Percentiles rank a stretch among this genome's conserved stretches.
Evolutionary conservation across 2,329 filamentous ascomycete species (phyloP).

Genomic region (Neofusicoccum parvum): DNA sequence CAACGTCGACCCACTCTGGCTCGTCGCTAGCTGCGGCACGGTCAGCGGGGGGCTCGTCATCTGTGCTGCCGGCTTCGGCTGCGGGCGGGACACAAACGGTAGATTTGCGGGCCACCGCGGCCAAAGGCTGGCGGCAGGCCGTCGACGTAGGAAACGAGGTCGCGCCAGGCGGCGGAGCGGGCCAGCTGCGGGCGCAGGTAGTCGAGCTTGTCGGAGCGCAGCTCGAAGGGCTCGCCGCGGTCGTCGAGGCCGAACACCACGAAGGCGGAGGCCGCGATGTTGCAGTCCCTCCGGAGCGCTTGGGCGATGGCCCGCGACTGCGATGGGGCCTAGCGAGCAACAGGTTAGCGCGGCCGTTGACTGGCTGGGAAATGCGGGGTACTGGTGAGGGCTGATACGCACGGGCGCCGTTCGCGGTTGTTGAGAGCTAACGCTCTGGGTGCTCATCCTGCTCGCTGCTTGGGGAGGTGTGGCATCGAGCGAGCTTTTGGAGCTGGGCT

Average conservation of each 20-base stretch:
- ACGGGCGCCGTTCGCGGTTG: constrained; percentile 16
- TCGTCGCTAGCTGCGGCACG: constrained; percentile 20
- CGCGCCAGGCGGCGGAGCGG: constrained; percentile 2
- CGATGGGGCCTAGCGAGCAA: constrained; percentile 16
- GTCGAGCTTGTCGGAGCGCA: constrained; percentile 12
- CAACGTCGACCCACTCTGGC: constrained; percentile 16
- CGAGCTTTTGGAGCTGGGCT: constrained; percentile 11
- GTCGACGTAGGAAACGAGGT: constrained; percentile 3
- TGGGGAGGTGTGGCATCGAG: constrained; percentile 18
- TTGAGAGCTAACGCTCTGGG: constrained; percentile 18
- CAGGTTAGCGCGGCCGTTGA: constrained; percentile 21
- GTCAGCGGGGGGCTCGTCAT: constrained; percentile 7
- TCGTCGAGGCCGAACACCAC: constrained; percentile 19
- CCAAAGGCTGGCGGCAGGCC: neutral
- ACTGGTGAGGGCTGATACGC: constrained; percentile 5
- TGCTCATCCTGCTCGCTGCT: constrained; percentile 17
- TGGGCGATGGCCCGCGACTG: constrained; percentile 4
- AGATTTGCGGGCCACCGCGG: constrained; percentile 10
- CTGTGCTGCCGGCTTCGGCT: constrained; percentile 8
- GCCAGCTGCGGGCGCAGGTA: neutral
- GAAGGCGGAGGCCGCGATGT: constrained; percentile 14
- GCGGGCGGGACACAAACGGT: constrained; percentile 18
- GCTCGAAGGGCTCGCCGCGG: constrained; percentile 10
- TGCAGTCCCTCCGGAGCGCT: constrained; percentile 9
- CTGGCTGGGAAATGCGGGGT: constrained; percentile 21